phyloP scores from a whole-genome alignment of 2,329 filamentous ascomycete genomes.

The Dactylellina haptotyla region DNA sequence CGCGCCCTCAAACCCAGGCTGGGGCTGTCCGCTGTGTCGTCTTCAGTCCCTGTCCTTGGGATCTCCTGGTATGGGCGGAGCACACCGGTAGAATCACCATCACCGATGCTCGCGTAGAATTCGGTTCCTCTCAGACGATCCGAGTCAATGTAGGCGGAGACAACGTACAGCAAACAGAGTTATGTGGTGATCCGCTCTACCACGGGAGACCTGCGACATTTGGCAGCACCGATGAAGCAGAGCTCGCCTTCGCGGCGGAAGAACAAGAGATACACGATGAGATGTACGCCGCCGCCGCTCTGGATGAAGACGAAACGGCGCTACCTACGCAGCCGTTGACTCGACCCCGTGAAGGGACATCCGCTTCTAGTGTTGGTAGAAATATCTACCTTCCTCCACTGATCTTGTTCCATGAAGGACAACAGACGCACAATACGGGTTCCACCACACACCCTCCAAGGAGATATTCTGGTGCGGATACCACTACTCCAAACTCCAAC shows the following conservation, averaged over 20 bases:
- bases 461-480: slow-evolving; percentile 23
- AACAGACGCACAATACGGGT: slow-evolving; percentile 26
- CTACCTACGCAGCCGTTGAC: slow-evolving; percentile 43
- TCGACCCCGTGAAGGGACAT: slow-evolving; percentile 49
- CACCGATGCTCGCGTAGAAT: slow-evolving; percentile 75
- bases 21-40: slow-evolving; percentile 91
- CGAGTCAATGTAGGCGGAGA: slow-evolving; percentile 70
- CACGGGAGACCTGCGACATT: slow-evolving; percentile 47
- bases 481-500: background rate
- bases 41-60: slow-evolving; percentile 89
- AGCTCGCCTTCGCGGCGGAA: slow-evolving; percentile 44
- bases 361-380: slow-evolving; percentile 36
- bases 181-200: slow-evolving; percentile 54
- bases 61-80: slow-evolving; percentile 93
- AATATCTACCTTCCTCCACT: slow-evolving; percentile 48
- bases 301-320: slow-evolving; percentile 50
- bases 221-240: slow-evolving; percentile 46
- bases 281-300: slow-evolving; percentile 49
- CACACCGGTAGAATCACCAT: slow-evolving; percentile 80
- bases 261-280: slow-evolving; percentile 51
- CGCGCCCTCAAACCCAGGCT: slow-evolving; percentile 73
- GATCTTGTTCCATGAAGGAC: slow-evolving; percentile 42
- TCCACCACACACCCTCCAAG: slow-evolving; percentile 26
- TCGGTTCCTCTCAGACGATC: slow-evolving; percentile 75
- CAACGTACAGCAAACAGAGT: slow-evolving; percentile 55